Percentiles rank a stretch among this genome's conserved stretches.
phyloP scores from a whole-genome alignment of 805 yeast genomes.

The Scheffersomyces ergatensis region DNA sequence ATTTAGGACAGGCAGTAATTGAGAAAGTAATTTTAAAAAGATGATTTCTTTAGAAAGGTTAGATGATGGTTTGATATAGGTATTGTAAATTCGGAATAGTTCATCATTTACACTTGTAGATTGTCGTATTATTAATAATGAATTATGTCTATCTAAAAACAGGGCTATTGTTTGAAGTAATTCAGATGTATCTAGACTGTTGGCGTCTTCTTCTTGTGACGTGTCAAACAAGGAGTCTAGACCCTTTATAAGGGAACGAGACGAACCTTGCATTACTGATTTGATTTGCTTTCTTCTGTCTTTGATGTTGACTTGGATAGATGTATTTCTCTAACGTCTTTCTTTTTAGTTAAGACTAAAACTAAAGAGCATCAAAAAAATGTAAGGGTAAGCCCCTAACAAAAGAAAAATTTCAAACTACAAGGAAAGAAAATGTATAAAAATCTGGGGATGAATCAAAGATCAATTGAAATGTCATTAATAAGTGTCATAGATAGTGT shows the following conservation, averaged over 20 bases:
- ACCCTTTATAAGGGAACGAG: conserved; percentile 23
- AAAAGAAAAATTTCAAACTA: no score
- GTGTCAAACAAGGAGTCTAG: conserved; percentile 21
- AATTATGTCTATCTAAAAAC: conserved; percentile 30
- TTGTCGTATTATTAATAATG: conserved; percentile 25
- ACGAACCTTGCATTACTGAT: conserved; percentile 20
- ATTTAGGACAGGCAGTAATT: conserved; percentile 29
- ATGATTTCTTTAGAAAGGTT: conserved; percentile 30
- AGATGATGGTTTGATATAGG: conserved; percentile 23
- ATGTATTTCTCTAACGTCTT: no score
- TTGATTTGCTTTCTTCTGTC: no score
- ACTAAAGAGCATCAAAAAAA: no score
- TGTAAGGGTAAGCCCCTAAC: no score
- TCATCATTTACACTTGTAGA: conserved; percentile 32
- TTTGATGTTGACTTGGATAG: no score
- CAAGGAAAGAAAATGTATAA: no score
- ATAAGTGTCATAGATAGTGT: conserved; percentile 20
- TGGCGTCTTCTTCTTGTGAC: conserved; percentile 13
- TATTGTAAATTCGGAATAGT: conserved; percentile 31
- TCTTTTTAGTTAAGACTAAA: not conserved
- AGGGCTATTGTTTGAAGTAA: conserved; percentile 12
- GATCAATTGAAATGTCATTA: conserved; percentile 2
- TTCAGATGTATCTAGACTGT: conserved; percentile 8
- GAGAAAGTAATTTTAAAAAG: conserved; percentile 38
- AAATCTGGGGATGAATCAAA: no score